Conservation (phyloP, 2,329 filamentous ascomycete species). For the Fusarium tupiense region DNA sequence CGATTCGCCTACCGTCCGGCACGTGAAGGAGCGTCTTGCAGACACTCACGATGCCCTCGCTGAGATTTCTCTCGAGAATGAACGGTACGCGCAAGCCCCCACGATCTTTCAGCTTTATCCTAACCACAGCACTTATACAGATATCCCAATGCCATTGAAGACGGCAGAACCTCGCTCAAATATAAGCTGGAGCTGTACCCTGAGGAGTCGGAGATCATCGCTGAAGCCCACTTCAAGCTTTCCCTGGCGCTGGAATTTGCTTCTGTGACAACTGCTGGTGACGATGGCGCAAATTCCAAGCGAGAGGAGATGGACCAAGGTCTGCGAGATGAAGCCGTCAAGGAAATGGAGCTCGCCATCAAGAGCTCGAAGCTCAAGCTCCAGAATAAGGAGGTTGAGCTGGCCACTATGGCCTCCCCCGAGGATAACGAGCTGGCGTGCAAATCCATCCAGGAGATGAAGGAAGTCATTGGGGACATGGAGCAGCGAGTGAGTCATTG, state of each 20-base stretch:
- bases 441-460: conserved; percentile 74
- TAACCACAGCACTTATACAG: conserved; percentile 48
- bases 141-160: conserved; percentile 86
- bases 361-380: conserved; percentile 77
- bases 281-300: conserved; percentile 57
- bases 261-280: conserved; percentile 73
- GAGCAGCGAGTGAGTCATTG: conserved; percentile 70
- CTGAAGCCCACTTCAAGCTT: conserved; percentile 96
- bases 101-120: background rate
- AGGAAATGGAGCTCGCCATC: conserved; percentile 79
- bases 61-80: conserved; percentile 97
- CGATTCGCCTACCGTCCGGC: conserved; percentile 57
- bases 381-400: conserved; percentile 72
- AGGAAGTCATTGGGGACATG: conserved; percentile 82
- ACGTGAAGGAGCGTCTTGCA: conserved; percentile 85
- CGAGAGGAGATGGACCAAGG: conserved; percentile 70
- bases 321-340: conserved; percentile 75
- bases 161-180: conserved; percentile 79
- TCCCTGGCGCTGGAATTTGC: conserved; percentile 95
- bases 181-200: conserved; percentile 84
- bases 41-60: conserved; percentile 95
- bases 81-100: conserved; percentile 63
- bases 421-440: conserved; percentile 73
- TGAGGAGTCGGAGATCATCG: conserved; percentile 83
- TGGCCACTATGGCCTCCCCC: conserved; percentile 69